Conservation (phyloP, 1,139 yeast species). For the Diutina neorugosa region DNA sequence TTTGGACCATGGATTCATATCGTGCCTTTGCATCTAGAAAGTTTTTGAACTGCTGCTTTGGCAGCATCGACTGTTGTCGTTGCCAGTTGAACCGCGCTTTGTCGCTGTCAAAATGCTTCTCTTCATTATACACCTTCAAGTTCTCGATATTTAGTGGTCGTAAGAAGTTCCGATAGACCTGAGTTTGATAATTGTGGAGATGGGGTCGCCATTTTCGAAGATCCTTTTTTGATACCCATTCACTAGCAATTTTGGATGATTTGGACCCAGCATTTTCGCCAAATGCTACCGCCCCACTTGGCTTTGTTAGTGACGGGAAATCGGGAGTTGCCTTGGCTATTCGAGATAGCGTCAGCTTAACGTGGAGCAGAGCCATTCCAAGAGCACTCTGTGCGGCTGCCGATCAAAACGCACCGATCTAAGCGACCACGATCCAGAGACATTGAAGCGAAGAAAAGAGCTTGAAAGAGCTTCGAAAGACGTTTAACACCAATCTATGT, state of each 20-base stretch:
- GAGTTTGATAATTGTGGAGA: conserved; percentile 11
- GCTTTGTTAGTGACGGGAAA: background rate
- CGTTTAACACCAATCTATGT: too few species aligned
- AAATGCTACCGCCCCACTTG: background rate
- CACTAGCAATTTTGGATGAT: background rate
- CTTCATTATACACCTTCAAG: conserved; percentile 20
- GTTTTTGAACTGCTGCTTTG: conserved; percentile 4
- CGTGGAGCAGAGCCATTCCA: background rate
- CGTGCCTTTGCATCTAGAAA: conserved; percentile 17
- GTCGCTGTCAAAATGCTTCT: conserved; percentile 12
- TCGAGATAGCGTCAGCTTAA: background rate
- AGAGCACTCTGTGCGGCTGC: background rate
- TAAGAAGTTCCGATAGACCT: conserved; percentile 23
- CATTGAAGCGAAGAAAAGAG: too few species aligned
- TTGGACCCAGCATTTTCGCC: background rate
- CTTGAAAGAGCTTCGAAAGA: too few species aligned
- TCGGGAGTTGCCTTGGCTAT: background rate
- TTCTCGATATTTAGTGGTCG: conserved; percentile 24
- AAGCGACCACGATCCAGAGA: background rate
- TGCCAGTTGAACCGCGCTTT: conserved; percentile 20
- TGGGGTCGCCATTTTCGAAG: conserved; percentile 6
- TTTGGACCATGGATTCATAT: conserved; percentile 22
- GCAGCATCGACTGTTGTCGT: conserved; percentile 10
- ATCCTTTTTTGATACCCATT: conserved; percentile 5
- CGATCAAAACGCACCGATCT: background rate